Base-by-base conservation (phyloP, 1,284 basidiomycete species). In the Sanghuangporus baumii region DNA sequence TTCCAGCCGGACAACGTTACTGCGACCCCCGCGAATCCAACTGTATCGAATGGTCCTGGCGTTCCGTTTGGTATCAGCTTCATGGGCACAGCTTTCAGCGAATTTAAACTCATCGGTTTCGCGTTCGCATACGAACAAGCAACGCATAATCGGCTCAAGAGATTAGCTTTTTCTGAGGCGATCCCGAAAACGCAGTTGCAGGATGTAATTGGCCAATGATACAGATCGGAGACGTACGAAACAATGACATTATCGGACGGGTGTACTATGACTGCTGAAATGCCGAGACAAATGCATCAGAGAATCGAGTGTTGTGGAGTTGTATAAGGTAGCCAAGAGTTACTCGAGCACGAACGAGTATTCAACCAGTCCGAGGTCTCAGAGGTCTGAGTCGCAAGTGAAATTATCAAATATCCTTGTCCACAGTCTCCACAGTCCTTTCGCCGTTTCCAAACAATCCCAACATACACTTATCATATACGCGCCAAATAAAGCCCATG, bases 51-150 rank as follows among this genome's bases (percentile, higher is more conserved):
- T 14, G 75, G 73, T 1, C 79, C 79, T 2, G 78, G 79, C 31
- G 66, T 77, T 60, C 82, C 82, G 0, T 80, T 82, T 48, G 82
- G 82, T 0, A 67, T 84, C 41, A 71, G 76, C 40, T 84, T 84
- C 67, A 71, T 81, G 51, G 80, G 81, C 38, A 78, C 76, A 3
- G 81, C 81, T 9, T 83, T 76, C 68, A 79, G 76, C 68, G 81
- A 84, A 66, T 78, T 77, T 59, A 68, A 78, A 41, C 71, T 84
- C 58, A 74, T 84, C 34, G 68, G 74, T 3, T 78, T 75, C 59
- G 83, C 80, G 23, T 83, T 80, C 68, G 81, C 81, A 14, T 84
- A 79, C 63, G 83, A 85, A 71, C 81, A 84, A 67, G 77, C 78
- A 31, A 85, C 82, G 3, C 75, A 77, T 40, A 76, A 73, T 20